phyloP scores from a whole-genome alignment of 2,329 filamentous ascomycete genomes.

The Mycocentrospora acerina region DNA sequence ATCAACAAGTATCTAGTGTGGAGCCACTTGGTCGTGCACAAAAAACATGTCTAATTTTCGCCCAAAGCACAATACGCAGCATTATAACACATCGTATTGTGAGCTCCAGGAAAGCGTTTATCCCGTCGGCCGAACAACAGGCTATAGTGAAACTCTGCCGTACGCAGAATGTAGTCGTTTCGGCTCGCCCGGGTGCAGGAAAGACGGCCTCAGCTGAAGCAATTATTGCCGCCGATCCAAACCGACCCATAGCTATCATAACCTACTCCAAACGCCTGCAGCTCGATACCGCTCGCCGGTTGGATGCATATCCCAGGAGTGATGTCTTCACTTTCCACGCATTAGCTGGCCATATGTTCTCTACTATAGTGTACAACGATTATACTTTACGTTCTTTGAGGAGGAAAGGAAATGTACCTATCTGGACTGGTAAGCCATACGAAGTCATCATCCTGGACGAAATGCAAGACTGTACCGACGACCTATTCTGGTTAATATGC shows the following conservation, averaged over 20 bases:
- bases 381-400: conserved; percentile 6
- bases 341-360: conserved; percentile 8
- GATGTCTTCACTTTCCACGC: conserved; percentile 9
- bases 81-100: conserved; percentile 1
- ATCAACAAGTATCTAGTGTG: too few species aligned
- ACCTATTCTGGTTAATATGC: conserved; percentile 11
- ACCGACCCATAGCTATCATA: conserved; percentile 7
- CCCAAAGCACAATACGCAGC: not conserved
- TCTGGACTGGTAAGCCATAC: conserved; percentile 9
- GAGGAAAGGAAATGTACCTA: conserved; percentile 2
- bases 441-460: conserved; percentile 11
- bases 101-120: conserved; percentile 2
- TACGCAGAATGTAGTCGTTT: conserved; percentile 10
- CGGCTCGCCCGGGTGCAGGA: conserved; percentile 10
- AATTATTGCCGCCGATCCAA: conserved; percentile 8
- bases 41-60: too few species aligned
- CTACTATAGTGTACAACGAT: conserved; percentile 4
- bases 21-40: too few species aligned
- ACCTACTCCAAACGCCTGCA: conserved; percentile 12
- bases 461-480: conserved; percentile 12
- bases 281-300: conserved; percentile 6
- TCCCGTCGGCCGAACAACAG: conserved; percentile 6
- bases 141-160: conserved; percentile 7
- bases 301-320: conserved; percentile 5
- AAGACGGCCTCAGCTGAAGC: conserved; percentile 13